phyloP scores from a whole-genome alignment of 495 filamentous ascomycete species.

The Hypoxylon lienhwacheense region DNA sequence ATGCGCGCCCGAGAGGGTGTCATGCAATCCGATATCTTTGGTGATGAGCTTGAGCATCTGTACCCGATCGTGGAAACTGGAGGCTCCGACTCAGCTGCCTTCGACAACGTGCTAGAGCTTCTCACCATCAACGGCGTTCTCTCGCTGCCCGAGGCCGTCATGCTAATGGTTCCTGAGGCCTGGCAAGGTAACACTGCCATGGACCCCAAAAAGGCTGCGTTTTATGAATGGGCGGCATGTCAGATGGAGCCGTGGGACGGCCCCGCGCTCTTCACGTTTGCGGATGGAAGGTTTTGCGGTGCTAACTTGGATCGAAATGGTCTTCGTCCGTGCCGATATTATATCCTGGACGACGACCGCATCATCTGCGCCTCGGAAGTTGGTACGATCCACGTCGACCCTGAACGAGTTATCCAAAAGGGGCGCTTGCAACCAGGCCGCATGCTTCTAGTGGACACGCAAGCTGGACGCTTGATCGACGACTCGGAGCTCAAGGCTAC shows the following conservation, averaged over 20 bases:
- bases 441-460: slow-evolving; percentile 96
- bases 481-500: slow-evolving; percentile 91
- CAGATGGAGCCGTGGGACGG: slow-evolving; percentile 99
- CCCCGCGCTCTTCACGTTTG: slow-evolving; percentile 96
- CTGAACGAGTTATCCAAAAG: slow-evolving; percentile 90
- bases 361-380: slow-evolving; percentile 99
- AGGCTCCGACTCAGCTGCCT: slow-evolving; percentile 96
- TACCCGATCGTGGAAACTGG: slow-evolving; percentile 98
- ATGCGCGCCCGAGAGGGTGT: slow-evolving; percentile 98
- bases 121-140: slow-evolving; percentile 96
- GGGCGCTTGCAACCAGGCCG: slow-evolving; percentile 93
- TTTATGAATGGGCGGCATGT: slow-evolving; percentile 99
- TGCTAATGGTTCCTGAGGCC: slow-evolving; percentile 98
- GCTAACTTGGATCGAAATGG: slow-evolving; percentile 99
- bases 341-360: slow-evolving; percentile 95
- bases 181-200: slow-evolving; percentile 95
- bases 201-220: slow-evolving; percentile 95
- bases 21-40: slow-evolving; percentile 89
- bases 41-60: slow-evolving; percentile 85
- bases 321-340: slow-evolving; percentile 95
- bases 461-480: slow-evolving; percentile 94
- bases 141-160: slow-evolving; percentile 94
- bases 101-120: slow-evolving; percentile 96
- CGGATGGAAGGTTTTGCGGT: slow-evolving; percentile 96
- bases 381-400: slow-evolving; percentile 89